Base-by-base conservation (phyloP, 2,329 filamentous ascomycete genomes). In the Didymella sp. region DNA sequence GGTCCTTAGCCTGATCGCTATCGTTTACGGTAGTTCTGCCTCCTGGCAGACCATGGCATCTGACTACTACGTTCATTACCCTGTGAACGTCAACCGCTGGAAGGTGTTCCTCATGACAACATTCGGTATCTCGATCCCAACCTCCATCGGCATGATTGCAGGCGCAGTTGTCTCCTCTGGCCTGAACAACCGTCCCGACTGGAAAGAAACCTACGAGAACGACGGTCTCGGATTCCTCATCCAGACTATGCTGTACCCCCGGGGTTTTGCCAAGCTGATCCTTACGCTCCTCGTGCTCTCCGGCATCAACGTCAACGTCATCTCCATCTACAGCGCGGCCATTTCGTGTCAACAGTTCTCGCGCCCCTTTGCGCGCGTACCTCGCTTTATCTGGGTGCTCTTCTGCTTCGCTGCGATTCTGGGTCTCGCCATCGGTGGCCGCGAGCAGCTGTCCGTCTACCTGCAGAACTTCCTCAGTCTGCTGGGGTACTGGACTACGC, bases 261-360 rank as follows among this genome's bases (percentile, higher is more conserved):
- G 72, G 7, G 78, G 78, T 21, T 83, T 80, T 63, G 78, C 79
- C 28, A 82, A 83, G 55, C 78, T 83, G 64, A 76, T 79, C 42
- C 76, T 80, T 22, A 74, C 79, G 19, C 67, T 80, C 12, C 73
- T 80, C 40, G 76, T 78, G 1, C 68, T 80, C 38, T 76, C 74
- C 47, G 78, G 78, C 51, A 76, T 80, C 60, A 79, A 77, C 56
- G 79, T 79, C 60, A 79, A 79, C 66, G 78, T 78, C 60, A 78
- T 78, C 1, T 79, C 78, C 64, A 79, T 79, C 73, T 92, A 82
- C 68, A 76, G 72, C 45, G 76, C 76, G 17, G 79, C 78, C 2
- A 72, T 82, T 12, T 77, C 76, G 19, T 76, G 79, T 59, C 78
- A 81, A 70, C 76, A 81, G 63, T 79, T 83, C 61, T 77, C 78